phyloP scores from a whole-genome alignment of 306 rosid genomes.

The Medicago arabica region DNA sequence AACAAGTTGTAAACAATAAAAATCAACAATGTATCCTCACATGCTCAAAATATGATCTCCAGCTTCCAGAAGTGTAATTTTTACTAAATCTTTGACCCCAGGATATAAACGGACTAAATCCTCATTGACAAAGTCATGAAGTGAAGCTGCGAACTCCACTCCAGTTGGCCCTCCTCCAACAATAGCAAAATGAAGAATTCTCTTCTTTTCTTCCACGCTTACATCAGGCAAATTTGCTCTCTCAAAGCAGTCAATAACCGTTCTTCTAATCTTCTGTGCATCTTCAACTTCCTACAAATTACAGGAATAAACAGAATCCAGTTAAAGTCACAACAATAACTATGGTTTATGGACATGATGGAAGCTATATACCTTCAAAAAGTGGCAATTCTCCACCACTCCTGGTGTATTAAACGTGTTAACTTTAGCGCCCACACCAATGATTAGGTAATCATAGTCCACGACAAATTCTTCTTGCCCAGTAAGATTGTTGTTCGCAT shows the following conservation, averaged over 20 bases:
- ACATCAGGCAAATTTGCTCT: conserved; percentile 80
- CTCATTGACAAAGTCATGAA: conserved; percentile 89
- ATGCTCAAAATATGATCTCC: conserved; percentile 88
- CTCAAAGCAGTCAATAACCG: conserved; percentile 93
- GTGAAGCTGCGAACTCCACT: conserved; percentile 97
- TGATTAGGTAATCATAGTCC: conserved; percentile 82
- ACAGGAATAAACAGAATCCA: conserved; percentile 25
- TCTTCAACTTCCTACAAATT: conserved; percentile 93
- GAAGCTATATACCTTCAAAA: conserved; percentile 70
- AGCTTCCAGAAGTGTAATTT: conserved; percentile 91
- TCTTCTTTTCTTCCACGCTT: conserved; percentile 82
- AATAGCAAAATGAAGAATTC: conserved; percentile 95
- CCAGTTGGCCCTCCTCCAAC: conserved; percentile 99
- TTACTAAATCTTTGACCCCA: conserved; percentile 67
- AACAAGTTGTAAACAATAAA: conserved; percentile 23
- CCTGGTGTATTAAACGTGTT: conserved; percentile 99
- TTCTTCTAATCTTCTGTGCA: conserved; percentile 93
- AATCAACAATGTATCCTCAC: conserved; percentile 51
- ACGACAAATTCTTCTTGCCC: conserved; percentile 73
- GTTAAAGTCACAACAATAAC: conserved; percentile 8
- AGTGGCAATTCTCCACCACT: conserved; percentile 89
- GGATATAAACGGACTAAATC: conserved; percentile 86
- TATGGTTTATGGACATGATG: conserved; percentile 21
- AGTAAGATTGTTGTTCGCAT: conserved; percentile 52
- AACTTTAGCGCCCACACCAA: conserved; percentile 86